A percentile compares a stretch with the other conserved stretches of the same genome.
phyloP scores from a whole-genome alignment of 2,329 filamentous ascomycete species.

The Coniochaeta pulveracea region DNA sequence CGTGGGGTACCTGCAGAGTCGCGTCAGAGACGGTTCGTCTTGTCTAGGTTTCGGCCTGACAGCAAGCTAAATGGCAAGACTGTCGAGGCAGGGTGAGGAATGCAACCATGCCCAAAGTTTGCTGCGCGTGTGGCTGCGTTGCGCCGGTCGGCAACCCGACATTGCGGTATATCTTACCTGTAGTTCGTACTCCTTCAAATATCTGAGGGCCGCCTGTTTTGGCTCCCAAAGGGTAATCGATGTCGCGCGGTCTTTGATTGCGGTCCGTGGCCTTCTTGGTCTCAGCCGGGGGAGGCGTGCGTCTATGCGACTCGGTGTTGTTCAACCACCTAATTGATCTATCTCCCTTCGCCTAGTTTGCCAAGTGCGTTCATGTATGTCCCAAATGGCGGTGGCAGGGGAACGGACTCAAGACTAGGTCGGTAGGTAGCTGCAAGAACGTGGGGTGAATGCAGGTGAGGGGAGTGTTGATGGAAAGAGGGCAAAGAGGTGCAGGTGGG shows the following conservation, averaged over 20 bases:
- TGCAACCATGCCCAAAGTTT: conserved; percentile 1
- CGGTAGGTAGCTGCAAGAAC: conserved; percentile 17
- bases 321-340: neutral
- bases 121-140: conserved; percentile 1
- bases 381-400: conserved; percentile 3
- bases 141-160: too few relatives aligned
- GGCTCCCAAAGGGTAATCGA: too few relatives aligned
- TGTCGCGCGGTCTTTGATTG: too few relatives aligned
- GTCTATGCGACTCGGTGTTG: conserved; percentile 4
- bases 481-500: conserved; percentile 14
- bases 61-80: conserved; percentile 5
- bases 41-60: conserved; percentile 5
- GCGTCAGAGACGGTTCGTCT: conserved; percentile 22
- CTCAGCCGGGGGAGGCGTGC: conserved; percentile 2
- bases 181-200: too few relatives aligned
- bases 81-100: conserved; percentile 8
- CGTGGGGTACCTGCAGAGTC: conserved; percentile 23
- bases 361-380: conserved; percentile 3
- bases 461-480: conserved; percentile 6
- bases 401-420: conserved; percentile 7
- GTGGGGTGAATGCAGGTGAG: conserved; percentile 26
- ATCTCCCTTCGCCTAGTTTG: neutral
- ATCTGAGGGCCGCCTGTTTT: too few relatives aligned
- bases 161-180: too few relatives aligned
- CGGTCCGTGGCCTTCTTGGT: too few relatives aligned